These are phyloP conservation scores for Terana coerulea DNA, from an alignment of 768 basidiomycete genomes.

Conservation along the genomic window DNA sequence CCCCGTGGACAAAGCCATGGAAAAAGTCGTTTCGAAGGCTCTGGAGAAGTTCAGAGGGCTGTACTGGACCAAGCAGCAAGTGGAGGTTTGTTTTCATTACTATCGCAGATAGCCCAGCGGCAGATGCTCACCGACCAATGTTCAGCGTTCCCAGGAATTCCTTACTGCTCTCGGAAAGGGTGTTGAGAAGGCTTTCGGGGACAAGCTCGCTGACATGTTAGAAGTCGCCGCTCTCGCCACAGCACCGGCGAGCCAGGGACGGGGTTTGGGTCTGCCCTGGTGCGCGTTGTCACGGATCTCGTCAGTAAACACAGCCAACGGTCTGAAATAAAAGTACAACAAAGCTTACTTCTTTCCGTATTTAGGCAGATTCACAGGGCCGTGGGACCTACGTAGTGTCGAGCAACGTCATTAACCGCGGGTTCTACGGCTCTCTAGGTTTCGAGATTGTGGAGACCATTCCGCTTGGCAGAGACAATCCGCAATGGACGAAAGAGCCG, in stretches of 20 bases:
- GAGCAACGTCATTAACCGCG: constrained; percentile 8
- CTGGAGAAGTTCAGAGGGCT: neutral
- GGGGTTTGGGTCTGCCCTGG: constrained; percentile 11
- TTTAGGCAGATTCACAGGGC: constrained; percentile 8
- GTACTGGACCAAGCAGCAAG: neutral
- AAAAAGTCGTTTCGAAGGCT: neutral
- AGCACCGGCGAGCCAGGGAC: constrained; percentile 7
- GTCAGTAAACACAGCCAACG: neutral
- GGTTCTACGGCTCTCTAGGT: constrained; percentile 13
- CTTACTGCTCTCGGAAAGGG: neutral
- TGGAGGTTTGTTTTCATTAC: neutral
- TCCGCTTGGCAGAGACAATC: constrained; percentile 9
- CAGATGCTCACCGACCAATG: neutral
- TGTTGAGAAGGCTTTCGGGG: constrained; percentile 5
- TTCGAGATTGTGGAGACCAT: constrained; percentile 1
- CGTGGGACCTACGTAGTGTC: constrained; percentile 10
- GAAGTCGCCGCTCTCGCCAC: constrained; percentile 2
- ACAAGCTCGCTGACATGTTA: constrained; percentile 1
- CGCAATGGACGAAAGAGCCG: constrained; percentile 9
- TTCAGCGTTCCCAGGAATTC: constrained; percentile 1
- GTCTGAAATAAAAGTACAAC: neutral
- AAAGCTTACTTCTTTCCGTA: neutral
- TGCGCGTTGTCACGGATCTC: constrained; percentile 1
- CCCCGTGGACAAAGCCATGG: neutral
- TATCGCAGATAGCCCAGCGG: neutral